A percentile compares a stretch with the other conserved stretches of the same genome.
phyloP scores from a whole-genome alignment of 257 asterid genomes.

The Gentiana straminea region DNA sequence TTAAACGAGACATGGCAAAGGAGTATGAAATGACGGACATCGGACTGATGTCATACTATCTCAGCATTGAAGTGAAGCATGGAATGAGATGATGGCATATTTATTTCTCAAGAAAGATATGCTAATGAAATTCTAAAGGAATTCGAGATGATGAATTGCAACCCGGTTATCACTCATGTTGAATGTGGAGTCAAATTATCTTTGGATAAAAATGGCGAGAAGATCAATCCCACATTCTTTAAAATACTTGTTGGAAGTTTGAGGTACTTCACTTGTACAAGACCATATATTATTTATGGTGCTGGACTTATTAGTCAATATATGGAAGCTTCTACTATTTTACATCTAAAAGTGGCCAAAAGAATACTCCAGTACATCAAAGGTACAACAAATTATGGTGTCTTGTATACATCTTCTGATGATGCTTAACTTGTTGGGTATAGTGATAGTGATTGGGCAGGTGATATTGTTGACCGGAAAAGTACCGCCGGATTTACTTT shows the following conservation, averaged over 20 bases:
- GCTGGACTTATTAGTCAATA: neutral
- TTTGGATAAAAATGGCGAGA: neutral
- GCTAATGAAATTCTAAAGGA: neutral
- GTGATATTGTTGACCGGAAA: neutral
- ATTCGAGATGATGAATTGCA: neutral
- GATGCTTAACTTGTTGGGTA: neutral
- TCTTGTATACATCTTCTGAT: too few relatives aligned
- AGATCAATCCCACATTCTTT: neutral
- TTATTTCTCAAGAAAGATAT: neutral
- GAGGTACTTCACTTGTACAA: neutral
- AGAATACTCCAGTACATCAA: too few relatives aligned
- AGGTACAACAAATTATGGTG: too few relatives aligned
- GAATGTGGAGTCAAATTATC: neutral
- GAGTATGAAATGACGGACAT: neutral
- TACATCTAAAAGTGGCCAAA: too few relatives aligned
- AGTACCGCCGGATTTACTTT: slow-evolving; percentile 2
- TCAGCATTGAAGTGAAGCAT: neutral
- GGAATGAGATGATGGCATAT: neutral
- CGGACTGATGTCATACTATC: neutral
- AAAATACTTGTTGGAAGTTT: neutral
- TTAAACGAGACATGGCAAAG: neutral
- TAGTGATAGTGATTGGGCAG: neutral
- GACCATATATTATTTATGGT: neutral
- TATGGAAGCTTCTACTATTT: neutral
- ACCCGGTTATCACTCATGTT: neutral